Base-by-base conservation (phyloP, 306 rosid species). In the Begonia fuchsioides region DNA sequence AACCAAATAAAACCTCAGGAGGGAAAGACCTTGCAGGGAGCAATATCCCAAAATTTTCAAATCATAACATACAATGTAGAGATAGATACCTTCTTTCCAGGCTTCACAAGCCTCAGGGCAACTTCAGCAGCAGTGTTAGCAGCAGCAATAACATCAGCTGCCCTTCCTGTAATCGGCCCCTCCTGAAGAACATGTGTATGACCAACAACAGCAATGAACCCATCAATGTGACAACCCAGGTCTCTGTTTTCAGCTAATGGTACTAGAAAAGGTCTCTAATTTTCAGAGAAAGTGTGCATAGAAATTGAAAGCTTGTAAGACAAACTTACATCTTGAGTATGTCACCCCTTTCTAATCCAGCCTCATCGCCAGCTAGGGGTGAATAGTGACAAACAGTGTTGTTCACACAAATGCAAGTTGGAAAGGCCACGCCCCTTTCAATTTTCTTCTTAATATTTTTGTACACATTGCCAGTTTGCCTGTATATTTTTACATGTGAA, bases 41-140 rank as follows among this genome's bases (percentile, higher is more conserved):
- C 7, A 26, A 26, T 26, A 26, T 26, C 35, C 7, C 35, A 26
- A 2, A 2, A 26, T 26, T n/a, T 3, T 26, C 8, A 8, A 26
- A 26, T 3, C 13, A 13, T 4, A 19, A 0, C 19, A 54, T 26
- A 4, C 35, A 26, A 26, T 26, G n/a, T 10, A 38, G 14, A 15
- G 11, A 13, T 17, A 26, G 50, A 67, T 62, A 87, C 97, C 72
- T 78, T 88, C 51, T 46, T 85, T 53, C 98, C 98, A 1, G 98
- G 98, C 77, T 81, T 79, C 4, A 81, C 82, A 55, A 85, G 95
- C 68, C 98, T 81, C 80, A 81, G 59, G 46, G 95, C 95, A 63
- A 90, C 95, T 69, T 90, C 98, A 9, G 97, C 93, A 12, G 97
- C 97, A 10, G 95, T 79, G 59, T 90, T 90, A 38, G 94, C 95